phyloP scores from a whole-genome alignment of 2,329 filamentous ascomycete species.

The Neocucurbitaria cava region DNA sequence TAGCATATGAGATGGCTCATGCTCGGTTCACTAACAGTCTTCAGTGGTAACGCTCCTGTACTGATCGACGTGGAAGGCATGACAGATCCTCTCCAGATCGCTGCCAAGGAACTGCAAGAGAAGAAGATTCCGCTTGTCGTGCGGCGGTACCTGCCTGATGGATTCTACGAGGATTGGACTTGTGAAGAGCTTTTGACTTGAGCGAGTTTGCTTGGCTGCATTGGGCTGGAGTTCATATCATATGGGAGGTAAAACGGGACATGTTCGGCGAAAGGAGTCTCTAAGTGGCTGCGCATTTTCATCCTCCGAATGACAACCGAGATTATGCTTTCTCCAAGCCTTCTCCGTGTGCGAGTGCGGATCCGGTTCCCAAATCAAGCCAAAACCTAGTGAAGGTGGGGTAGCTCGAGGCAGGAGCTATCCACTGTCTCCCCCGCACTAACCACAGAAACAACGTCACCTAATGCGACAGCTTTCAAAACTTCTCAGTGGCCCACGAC shows the following conservation, averaged over 20 bases:
- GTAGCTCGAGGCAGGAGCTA: conserved; percentile 34
- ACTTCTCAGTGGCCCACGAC: conserved; percentile 26
- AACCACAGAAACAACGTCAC: conserved; percentile 41
- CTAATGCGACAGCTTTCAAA: conserved; percentile 29
- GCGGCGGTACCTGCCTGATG: conserved; percentile 93
- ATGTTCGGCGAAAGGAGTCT: conserved; percentile 46
- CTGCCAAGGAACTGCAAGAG: conserved; percentile 94
- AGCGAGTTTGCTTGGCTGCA: conserved; percentile 33
- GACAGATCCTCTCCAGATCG: conserved; percentile 96
- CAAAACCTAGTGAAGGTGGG: conserved; percentile 41
- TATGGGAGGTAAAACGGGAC: conserved; percentile 28
- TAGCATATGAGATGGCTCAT: not conserved
- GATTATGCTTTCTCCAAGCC: conserved; percentile 32
- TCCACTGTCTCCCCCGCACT: conserved; percentile 38
- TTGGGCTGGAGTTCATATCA: conserved; percentile 45
- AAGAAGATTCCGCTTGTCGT: conserved; percentile 99
- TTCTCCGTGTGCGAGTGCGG: conserved; percentile 34
- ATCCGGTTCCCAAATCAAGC: conserved; percentile 32
- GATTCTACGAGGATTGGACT: conserved; percentile 99
- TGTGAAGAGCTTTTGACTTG: conserved; percentile 83
- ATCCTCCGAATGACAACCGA: conserved; percentile 47
- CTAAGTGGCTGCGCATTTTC: conserved; percentile 27
- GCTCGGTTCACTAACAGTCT: not conserved
- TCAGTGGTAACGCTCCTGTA: conserved; percentile 95
- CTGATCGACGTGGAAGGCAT: conserved; percentile 96